phyloP scores from a whole-genome alignment of 2,329 filamentous ascomycete species.

The Leptographium wingfieldii region DNA sequence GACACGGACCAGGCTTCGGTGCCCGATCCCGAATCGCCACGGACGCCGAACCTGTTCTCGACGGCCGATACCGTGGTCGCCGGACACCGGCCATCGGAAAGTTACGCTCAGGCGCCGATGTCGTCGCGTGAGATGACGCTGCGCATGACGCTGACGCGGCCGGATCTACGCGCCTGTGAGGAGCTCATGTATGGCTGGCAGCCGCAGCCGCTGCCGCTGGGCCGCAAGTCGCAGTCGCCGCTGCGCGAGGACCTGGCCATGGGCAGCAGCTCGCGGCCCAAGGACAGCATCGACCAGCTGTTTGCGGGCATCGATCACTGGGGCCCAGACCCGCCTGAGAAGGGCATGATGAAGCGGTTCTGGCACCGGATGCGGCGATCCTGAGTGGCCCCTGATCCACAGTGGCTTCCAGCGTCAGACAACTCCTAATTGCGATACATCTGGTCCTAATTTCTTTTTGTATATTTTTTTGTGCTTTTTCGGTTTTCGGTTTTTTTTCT shows the following conservation, averaged over 20 bases:
- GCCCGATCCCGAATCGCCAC: slow-evolving; percentile 46
- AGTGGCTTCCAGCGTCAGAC: background rate
- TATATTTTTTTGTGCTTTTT: too few species aligned
- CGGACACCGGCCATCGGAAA: slow-evolving; percentile 21
- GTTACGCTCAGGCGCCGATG: slow-evolving; percentile 37
- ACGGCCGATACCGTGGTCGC: background rate
- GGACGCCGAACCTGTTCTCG: slow-evolving; percentile 33
- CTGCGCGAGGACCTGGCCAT: slow-evolving; percentile 13
- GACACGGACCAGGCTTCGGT: slow-evolving; percentile 43
- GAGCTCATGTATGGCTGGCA: slow-evolving; percentile 62
- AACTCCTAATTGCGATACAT: background rate
- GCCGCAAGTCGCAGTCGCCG: slow-evolving; percentile 11
- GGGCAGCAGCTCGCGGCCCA: slow-evolving; percentile 23
- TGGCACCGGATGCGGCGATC: slow-evolving; percentile 48
- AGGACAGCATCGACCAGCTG: slow-evolving; percentile 41
- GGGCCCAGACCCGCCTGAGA: slow-evolving; percentile 32
- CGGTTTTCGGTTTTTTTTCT: background rate
- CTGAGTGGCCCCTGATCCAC: slow-evolving; percentile 7
- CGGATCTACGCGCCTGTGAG: slow-evolving; percentile 69
- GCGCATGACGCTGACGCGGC: slow-evolving; percentile 86
- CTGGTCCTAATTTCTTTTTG: background rate
- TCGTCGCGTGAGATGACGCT: slow-evolving; percentile 82
- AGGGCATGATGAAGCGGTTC: slow-evolving; percentile 46
- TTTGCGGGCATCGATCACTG: slow-evolving; percentile 42
- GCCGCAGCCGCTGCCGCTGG: slow-evolving; percentile 17